Evolutionary conservation across 352 stramenopile species (phyloP).

Genomic region (Phytophthora fragariae): DNA sequence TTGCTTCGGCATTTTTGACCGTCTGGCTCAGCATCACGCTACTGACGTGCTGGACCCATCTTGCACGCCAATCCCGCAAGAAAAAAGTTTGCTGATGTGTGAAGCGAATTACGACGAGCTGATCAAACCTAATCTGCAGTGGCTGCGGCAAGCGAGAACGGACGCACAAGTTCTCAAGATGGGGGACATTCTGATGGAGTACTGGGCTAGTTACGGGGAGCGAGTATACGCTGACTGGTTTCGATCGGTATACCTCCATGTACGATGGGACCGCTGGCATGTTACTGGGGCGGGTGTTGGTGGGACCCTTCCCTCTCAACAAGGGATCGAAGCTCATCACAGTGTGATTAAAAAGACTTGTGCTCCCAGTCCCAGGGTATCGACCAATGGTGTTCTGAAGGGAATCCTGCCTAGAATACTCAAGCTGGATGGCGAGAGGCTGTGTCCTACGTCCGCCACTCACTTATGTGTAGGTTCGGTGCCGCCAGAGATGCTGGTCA

Average conservation of each 20-base stretch:
- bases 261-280: slow-evolving; percentile 8
- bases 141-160: not conserved
- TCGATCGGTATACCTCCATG: not conserved
- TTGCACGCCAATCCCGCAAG: not conserved
- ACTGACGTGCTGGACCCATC: not conserved
- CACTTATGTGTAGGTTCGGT: slow-evolving; percentile 19
- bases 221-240: slow-evolving; percentile 17
- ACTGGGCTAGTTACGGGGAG: slow-evolving; percentile 1
- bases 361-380: slow-evolving; percentile 3
- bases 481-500: slow-evolving; percentile 18
- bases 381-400: slow-evolving; percentile 15
- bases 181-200: not conserved
- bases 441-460: not conserved
- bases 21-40: not conserved
- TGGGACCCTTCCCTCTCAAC: slow-evolving; percentile 4
- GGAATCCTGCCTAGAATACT: slow-evolving; percentile 17
- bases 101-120: not conserved
- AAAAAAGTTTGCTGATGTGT: not conserved
- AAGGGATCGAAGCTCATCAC: slow-evolving; percentile 19
- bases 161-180: slow-evolving; percentile 3
- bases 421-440: not conserved
- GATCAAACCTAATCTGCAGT: not conserved
- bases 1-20: not conserved
- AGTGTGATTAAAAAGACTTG: slow-evolving; percentile 17
- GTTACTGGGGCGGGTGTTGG: slow-evolving; percentile 3